These are phyloP conservation scores for Arthrinium phaeospermum DNA, from an alignment of 2,329 filamentous ascomycete species.

Conservation along the genomic window DNA sequence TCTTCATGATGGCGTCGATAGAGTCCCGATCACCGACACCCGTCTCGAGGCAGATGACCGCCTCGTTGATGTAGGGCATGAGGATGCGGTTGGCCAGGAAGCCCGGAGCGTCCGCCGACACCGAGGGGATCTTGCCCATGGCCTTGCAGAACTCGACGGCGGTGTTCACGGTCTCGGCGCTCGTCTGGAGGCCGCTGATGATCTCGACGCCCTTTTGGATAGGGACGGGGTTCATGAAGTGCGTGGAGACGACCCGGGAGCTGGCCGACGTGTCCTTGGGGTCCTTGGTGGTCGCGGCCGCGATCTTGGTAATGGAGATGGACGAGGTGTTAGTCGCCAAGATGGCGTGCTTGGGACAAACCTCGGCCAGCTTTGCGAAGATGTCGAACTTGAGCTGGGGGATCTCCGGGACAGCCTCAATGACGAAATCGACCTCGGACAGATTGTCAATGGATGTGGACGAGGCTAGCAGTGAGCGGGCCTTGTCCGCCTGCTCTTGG, in stretches of 20 bases:
- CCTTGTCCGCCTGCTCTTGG: slow-evolving; percentile 77
- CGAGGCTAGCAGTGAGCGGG: slow-evolving; percentile 71
- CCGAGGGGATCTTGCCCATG: slow-evolving; percentile 92
- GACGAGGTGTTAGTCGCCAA: slow-evolving; percentile 98
- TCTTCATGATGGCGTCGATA: slow-evolving; percentile 99
- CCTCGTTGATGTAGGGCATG: slow-evolving; percentile 99
- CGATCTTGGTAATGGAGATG: slow-evolving; percentile 96
- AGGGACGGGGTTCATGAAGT: slow-evolving; percentile 99
- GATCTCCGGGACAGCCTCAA: slow-evolving; percentile 96
- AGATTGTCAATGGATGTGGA: slow-evolving; percentile 79
- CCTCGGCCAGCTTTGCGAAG: slow-evolving; percentile 80
- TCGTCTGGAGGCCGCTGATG: slow-evolving; percentile 92
- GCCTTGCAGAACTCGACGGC: slow-evolving; percentile 85
- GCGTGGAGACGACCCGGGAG: slow-evolving; percentile 89
- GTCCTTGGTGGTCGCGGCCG: slow-evolving; percentile 80
- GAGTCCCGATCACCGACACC: slow-evolving; percentile 87
- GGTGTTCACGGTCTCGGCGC: slow-evolving; percentile 77
- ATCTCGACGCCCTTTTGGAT: slow-evolving; percentile 98
- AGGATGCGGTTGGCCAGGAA: slow-evolving; percentile 96
- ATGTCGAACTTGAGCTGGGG: slow-evolving; percentile 85
- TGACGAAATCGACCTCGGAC: slow-evolving; percentile 89
- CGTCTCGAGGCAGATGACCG: slow-evolving; percentile 90
- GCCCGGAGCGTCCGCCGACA: slow-evolving; percentile 87
- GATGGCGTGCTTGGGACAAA: slow-evolving; percentile 84
- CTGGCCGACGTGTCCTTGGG: slow-evolving; percentile 81